phyloP scores from a whole-genome alignment of 2,329 filamentous ascomycete genomes.

The Triangularia verruculosa region DNA sequence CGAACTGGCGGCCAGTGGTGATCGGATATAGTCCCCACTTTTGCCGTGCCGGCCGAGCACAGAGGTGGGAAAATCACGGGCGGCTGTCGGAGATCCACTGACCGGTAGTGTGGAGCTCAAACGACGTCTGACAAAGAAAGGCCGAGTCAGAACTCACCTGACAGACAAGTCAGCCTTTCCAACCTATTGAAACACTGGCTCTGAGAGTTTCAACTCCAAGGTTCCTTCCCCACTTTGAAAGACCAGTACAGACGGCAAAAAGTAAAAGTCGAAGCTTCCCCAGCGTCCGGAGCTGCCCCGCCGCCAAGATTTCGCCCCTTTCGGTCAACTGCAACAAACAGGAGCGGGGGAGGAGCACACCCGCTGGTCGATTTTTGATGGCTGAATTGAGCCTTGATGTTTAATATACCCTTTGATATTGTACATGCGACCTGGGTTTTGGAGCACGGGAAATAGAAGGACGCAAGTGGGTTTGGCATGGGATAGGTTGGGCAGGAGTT shows the following conservation, averaged over 20 bases:
- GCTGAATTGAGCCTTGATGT: neutral
- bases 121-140: neutral
- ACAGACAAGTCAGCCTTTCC: neutral
- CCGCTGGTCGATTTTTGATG: neutral
- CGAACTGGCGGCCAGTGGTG: neutral
- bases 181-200: neutral
- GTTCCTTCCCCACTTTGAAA: too few relatives aligned
- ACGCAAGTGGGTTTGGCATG: neutral
- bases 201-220: neutral
- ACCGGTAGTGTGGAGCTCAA: conserved; percentile 1
- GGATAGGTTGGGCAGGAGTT: neutral
- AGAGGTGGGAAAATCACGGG: neutral
- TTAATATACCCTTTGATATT: neutral
- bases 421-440: neutral
- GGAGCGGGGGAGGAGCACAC: neutral
- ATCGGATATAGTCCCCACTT: neutral
- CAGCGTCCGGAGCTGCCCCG: neutral
- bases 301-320: neutral
- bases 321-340: neutral
- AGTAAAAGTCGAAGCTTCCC: neutral
- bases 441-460: neutral
- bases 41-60: neutral
- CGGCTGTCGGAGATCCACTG: neutral
- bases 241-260: neutral
- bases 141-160: neutral